phyloP scores from a whole-genome alignment of 495 filamentous ascomycete species.

The Oidiodendron maius region DNA sequence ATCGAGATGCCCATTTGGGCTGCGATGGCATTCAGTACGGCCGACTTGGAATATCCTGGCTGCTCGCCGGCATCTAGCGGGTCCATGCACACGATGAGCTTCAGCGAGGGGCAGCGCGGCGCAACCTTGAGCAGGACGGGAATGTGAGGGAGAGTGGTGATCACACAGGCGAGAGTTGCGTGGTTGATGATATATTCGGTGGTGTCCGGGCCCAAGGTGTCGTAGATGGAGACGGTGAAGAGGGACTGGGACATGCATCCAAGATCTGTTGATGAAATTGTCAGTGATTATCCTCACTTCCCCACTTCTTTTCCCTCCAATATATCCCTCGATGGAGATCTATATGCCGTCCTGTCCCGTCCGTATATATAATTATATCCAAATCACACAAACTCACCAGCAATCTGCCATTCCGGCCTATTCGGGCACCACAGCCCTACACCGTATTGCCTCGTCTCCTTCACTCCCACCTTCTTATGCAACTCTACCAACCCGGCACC shows the following conservation, averaged over 20 bases:
- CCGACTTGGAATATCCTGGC: conserved; percentile 69
- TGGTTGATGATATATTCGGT: conserved; percentile 97
- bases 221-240: conserved; percentile 91
- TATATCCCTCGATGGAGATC: too few species aligned
- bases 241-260: conserved; percentile 84
- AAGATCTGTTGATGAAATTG: conserved; percentile 54
- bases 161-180: conserved; percentile 66
- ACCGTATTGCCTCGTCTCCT: conserved; percentile 60
- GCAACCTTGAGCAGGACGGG: conserved; percentile 82
- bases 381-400: conserved; percentile 49
- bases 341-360: too few species aligned
- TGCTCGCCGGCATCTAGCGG: conserved; percentile 77
- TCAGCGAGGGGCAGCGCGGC: conserved; percentile 67
- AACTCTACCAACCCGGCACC: conserved; percentile 83
- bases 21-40: conserved; percentile 69
- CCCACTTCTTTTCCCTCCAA: too few species aligned
- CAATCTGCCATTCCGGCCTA: conserved; percentile 94
- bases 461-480: conserved; percentile 63
- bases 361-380: too few species aligned
- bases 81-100: conserved; percentile 86
- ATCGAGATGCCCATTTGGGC: conserved; percentile 66
- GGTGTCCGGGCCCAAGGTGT: conserved; percentile 84
- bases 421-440: conserved; percentile 96
- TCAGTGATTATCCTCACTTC: conserved; percentile 3
- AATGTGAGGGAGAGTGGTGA: conserved; percentile 78